These are phyloP conservation scores for Phytophthora capsici DNA, from an alignment of 352 stramenopile species.

Conservation along the genomic window DNA sequence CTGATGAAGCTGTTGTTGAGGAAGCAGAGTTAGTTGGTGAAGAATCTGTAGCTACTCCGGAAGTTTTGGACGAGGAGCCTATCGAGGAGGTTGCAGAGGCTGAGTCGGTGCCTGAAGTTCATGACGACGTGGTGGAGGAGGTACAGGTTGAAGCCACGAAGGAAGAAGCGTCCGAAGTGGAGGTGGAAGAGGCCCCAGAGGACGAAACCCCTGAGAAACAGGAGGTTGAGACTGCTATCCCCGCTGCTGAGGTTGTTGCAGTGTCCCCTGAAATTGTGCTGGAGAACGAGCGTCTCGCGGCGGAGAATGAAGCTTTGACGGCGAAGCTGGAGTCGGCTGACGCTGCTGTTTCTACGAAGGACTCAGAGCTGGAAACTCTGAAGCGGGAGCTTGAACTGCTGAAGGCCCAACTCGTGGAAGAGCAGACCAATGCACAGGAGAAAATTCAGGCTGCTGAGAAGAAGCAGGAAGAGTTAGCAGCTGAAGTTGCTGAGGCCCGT, in stretches of 20 bases:
- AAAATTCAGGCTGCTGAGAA: constrained; percentile 27
- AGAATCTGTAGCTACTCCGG: constrained; percentile 18
- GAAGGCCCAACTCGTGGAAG: constrained; percentile 39
- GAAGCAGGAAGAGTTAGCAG: constrained; percentile 31
- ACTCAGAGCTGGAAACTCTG: constrained; percentile 44
- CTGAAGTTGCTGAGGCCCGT: constrained; percentile 24
- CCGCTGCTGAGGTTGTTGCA: constrained; percentile 1
- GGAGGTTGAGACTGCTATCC: constrained; percentile 8
- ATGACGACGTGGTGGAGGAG: constrained; percentile 20
- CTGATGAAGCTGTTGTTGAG: constrained; percentile 25
- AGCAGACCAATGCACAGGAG: constrained; percentile 35
- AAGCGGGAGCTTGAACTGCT: constrained; percentile 43
- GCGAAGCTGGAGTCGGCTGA: constrained; percentile 42
- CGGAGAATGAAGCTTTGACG: constrained; percentile 47
- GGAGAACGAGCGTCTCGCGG: constrained; percentile 50
- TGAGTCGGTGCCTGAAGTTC: constrained; percentile 16
- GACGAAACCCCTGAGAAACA: constrained; percentile 30
- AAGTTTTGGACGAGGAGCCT: constrained; percentile 35
- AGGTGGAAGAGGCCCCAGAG: constrained; percentile 28
- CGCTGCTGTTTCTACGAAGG: constrained; percentile 36
- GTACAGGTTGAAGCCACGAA: constrained; percentile 17
- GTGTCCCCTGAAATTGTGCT: constrained; percentile 39
- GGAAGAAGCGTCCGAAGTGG: constrained; percentile 33
- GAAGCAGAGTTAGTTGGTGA: constrained; percentile 30
- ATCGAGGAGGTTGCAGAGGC: constrained; percentile 11